These are phyloP conservation scores for Coemansia sp. DNA, from an alignment of 192 early-diverging fungal genomes.

Conservation along the genomic window DNA sequence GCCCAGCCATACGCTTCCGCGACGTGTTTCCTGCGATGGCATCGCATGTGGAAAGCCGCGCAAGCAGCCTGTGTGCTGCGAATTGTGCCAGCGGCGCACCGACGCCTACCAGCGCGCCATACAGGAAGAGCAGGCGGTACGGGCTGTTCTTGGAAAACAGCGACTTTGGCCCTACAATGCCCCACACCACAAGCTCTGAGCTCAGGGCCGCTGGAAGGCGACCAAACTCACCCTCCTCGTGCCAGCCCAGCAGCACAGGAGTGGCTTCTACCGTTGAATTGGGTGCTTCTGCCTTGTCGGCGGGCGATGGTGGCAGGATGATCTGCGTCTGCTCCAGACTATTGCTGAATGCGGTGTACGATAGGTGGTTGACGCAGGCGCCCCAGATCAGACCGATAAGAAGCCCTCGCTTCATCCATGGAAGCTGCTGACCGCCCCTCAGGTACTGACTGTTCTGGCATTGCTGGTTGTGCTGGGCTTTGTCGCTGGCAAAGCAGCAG, in stretches of 20 bases:
- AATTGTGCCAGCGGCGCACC: slow-evolving; percentile 25
- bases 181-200: slow-evolving; percentile 52
- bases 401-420: slow-evolving; percentile 46
- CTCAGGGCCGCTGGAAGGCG: slow-evolving; percentile 46
- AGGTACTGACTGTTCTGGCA: too few species aligned
- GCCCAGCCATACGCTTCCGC: not conserved
- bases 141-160: slow-evolving; percentile 36
- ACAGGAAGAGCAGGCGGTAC: slow-evolving; percentile 40
- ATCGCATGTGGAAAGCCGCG: not conserved
- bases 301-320: not conserved
- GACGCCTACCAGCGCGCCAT: slow-evolving; percentile 35
- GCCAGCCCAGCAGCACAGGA: slow-evolving; percentile 32
- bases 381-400: slow-evolving; percentile 45
- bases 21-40: not conserved
- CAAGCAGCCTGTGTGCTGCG: not conserved
- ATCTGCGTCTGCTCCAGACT: slow-evolving; percentile 4
- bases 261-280: not conserved
- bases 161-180: slow-evolving; percentile 46
- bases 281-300: slow-evolving; percentile 12
- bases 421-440: slow-evolving; percentile 2
- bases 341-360: slow-evolving; percentile 22
- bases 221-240: slow-evolving; percentile 47
- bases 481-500: slow-evolving; percentile 13
- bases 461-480: not conserved
- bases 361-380: slow-evolving; percentile 45